These are phyloP conservation scores for Aspergillus ochraceus DNA, from an alignment of 2,329 filamentous ascomycete genomes.

Conservation along the genomic window DNA sequence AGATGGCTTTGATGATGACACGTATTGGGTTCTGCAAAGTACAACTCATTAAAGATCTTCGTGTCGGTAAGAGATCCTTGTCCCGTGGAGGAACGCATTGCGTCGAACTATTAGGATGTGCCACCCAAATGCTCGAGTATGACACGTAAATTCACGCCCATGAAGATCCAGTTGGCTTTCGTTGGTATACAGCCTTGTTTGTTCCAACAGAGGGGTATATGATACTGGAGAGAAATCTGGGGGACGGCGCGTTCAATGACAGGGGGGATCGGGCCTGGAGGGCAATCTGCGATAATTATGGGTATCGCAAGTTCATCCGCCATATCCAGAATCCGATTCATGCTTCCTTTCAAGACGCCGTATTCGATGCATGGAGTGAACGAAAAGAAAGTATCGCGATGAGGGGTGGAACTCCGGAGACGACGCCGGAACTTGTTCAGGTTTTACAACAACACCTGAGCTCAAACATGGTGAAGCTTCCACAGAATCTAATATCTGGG, in stretches of 20 bases:
- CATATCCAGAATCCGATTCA: neutral
- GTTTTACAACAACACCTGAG: neutral
- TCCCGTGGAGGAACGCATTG: neutral
- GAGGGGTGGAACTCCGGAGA: neutral
- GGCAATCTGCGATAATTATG: neutral
- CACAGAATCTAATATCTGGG: neutral
- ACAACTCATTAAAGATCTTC: neutral
- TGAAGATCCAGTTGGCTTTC: neutral
- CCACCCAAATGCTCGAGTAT: neutral
- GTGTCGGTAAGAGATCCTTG: neutral
- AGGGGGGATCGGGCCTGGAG: neutral
- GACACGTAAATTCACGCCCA: neutral
- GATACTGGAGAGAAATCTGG: neutral
- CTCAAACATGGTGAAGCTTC: neutral
- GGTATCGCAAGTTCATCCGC: neutral
- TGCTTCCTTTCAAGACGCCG: neutral
- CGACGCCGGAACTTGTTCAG: neutral
- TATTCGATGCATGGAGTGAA: neutral
- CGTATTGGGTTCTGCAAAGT: conserved; percentile 53
- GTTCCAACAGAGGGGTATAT: neutral
- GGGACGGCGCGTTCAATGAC: neutral
- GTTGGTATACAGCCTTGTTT: neutral
- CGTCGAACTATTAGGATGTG: neutral
- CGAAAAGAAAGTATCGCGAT: neutral
- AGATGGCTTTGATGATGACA: conserved; percentile 60